Evolutionary conservation across 2,329 filamentous ascomycete genomes (phyloP), one percentile per base, ranked within the genome.

Genomic region (Botrytis aclada): DNA sequence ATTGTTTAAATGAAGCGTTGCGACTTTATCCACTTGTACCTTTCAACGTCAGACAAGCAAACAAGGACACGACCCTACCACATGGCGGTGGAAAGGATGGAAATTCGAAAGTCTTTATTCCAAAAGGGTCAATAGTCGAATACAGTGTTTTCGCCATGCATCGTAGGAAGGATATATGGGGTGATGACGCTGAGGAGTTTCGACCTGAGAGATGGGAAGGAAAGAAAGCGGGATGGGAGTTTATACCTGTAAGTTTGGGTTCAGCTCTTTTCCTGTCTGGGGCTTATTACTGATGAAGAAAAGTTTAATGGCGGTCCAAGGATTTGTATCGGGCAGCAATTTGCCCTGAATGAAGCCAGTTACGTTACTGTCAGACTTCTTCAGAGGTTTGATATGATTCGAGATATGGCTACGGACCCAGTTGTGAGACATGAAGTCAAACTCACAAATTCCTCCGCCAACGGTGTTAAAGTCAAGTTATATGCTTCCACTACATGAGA

Each of bases 271-370:
- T n/a, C 29, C 22, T 20, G 10, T n/a, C 9, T 41, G 29, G 16
- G 22, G 12, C 63, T 34, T 29, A 9, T 47, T 32, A 47, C 63
- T 65, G 12, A 65, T 16, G 20, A n/a, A 25, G 3, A 65, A 29
- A 61, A 72, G 63, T 75, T 75, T 45, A 75, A 74, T 39, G 74
- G 73, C 8, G 74, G 74, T 7, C 54, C 73, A 34, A 47, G 74
- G 25, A 86, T 90, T 0, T 93, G 91, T 71, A 91, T 95, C 0
- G 93, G 93, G 0, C 71, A 75, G 37, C 74, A 75, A 58, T 75
- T 75, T 47, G 73, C 73, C 22, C 51, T 74, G 25, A 75, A 72
- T 8, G 73, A 74, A n/a, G 69, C 74, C 8, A 47, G 63, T 25
- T 75, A 75, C 54, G 32, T 75, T 10, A 70, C 37, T 22, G 64